Percentiles rank a stretch among this genome's conserved stretches.
These are phyloP conservation scores for Shiraia sp. DNA, from an alignment of 2,329 filamentous ascomycete species.

Conservation along the genomic window DNA sequence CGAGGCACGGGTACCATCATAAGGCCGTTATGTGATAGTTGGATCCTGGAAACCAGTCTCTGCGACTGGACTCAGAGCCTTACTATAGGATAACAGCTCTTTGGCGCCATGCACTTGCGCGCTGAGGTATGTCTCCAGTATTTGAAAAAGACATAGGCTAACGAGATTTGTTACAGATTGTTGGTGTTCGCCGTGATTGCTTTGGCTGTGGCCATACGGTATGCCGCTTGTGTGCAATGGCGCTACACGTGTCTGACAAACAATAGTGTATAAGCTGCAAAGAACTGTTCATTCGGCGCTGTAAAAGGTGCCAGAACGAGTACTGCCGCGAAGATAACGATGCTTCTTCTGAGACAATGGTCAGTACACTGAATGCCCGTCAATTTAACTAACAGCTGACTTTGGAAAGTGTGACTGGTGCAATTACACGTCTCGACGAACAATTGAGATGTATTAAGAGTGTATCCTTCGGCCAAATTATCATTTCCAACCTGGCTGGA, in stretches of 20 bases:
- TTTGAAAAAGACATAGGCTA: constrained; percentile 31
- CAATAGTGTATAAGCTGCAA: constrained; percentile 76
- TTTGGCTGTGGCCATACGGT: constrained; percentile 86
- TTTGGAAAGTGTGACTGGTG: constrained; percentile 50
- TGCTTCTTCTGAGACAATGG: constrained; percentile 68
- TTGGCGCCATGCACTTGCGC: constrained; percentile 36
- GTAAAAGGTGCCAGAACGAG: constrained; percentile 72
- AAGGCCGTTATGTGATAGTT: constrained; percentile 41
- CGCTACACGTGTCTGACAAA: constrained; percentile 8
- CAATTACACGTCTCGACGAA: constrained; percentile 41
- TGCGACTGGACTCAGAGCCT: constrained; percentile 38
- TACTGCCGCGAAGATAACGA: constrained; percentile 87
- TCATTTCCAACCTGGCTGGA: no score
- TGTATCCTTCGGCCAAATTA: no score
- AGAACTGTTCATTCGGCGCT: constrained; percentile 69
- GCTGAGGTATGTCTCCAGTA: constrained; percentile 44
- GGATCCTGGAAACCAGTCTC: constrained; percentile 43
- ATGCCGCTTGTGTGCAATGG: constrained; percentile 8
- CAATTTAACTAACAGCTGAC: no score
- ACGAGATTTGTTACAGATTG: constrained; percentile 36
- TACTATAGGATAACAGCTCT: constrained; percentile 41
- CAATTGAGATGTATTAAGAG: constrained; percentile 39
- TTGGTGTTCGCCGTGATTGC: constrained; percentile 70
- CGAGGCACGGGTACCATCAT: constrained; percentile 25
- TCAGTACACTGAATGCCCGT: constrained; percentile 22